Evolutionary conservation across 257 asterid genomes (phyloP).

Genomic region (Apocynum venetum): DNA sequence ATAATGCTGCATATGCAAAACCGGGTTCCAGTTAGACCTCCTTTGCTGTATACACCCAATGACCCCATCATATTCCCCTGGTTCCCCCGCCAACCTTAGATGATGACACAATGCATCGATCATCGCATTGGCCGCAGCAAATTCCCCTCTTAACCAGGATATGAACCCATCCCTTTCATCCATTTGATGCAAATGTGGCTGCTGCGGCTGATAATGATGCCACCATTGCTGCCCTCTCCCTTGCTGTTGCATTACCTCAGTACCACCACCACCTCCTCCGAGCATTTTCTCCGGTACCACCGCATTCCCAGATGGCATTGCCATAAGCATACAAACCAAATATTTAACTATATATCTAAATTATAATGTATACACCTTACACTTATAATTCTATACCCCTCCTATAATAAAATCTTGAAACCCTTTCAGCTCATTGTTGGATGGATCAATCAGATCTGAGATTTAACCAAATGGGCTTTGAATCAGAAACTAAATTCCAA

Average conservation of each 20-base stretch:
- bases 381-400: not conserved
- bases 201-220: conserved; percentile 38
- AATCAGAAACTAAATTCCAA: conserved; percentile 1
- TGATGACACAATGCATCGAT: conserved; percentile 89
- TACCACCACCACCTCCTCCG: conserved; percentile 17
- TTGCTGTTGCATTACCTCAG: conserved; percentile 12
- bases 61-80: conserved; percentile 75
- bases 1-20: conserved; percentile 88
- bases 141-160: conserved; percentile 84
- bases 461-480: not conserved
- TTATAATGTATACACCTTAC: not conserved
- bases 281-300: conserved; percentile 27
- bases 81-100: conserved; percentile 55
- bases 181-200: conserved; percentile 35
- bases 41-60: conserved; percentile 66
- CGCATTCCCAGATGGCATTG: conserved; percentile 55
- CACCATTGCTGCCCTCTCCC: conserved; percentile 40
- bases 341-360: conserved; percentile 13
- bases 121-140: conserved; percentile 88
- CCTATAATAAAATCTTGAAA: not conserved
- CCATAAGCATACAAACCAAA: conserved; percentile 25
- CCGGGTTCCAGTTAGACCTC: conserved; percentile 72
- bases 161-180: conserved; percentile 73
- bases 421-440: conserved; percentile 31
- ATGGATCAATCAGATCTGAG: conserved; percentile 32